Conservation (phyloP, 1,139 yeast species). For the Debaryomyces sp. region DNA sequence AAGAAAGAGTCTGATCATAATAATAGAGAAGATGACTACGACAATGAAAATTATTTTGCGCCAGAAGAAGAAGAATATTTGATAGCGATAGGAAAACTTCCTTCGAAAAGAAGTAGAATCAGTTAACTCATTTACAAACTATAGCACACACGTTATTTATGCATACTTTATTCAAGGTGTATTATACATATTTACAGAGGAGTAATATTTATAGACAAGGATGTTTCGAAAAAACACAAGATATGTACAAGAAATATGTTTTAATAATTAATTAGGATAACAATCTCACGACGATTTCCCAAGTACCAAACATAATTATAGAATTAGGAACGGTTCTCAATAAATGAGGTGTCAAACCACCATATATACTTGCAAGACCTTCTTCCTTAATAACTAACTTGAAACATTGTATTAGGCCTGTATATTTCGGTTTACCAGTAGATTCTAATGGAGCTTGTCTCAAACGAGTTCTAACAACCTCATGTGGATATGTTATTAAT, state of each 20-base stretch:
- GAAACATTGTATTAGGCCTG: slow-evolving; percentile 88
- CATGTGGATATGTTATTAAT: slow-evolving; percentile 93
- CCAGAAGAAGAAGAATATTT: slow-evolving; percentile 17
- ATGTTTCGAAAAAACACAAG: slow-evolving; percentile 1
- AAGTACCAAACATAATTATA: slow-evolving; percentile 98
- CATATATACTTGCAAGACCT: slow-evolving; percentile 91
- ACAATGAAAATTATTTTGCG: slow-evolving; percentile 11
- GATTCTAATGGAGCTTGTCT: slow-evolving; percentile 86
- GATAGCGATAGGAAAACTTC: slow-evolving; percentile 2
- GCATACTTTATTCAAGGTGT: neutral
- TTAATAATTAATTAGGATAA: slow-evolving; percentile 38
- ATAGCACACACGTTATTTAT: neutral
- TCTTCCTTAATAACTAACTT: slow-evolving; percentile 82
- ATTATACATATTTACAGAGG: slow-evolving; percentile 1
- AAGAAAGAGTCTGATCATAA: slow-evolving; percentile 2
- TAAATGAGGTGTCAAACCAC: slow-evolving; percentile 96
- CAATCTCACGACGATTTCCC: slow-evolving; percentile 87
- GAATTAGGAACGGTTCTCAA: slow-evolving; percentile 97
- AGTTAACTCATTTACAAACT: neutral
- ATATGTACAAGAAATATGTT: slow-evolving; percentile 3
- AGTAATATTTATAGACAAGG: slow-evolving; percentile 9
- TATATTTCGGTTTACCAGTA: slow-evolving; percentile 82
- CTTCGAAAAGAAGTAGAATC: neutral
- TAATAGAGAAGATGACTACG: slow-evolving; percentile 8
- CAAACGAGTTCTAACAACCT: slow-evolving; percentile 91